Conservation (phyloP, 805 yeast species). For the Nematodospora valgi region DNA sequence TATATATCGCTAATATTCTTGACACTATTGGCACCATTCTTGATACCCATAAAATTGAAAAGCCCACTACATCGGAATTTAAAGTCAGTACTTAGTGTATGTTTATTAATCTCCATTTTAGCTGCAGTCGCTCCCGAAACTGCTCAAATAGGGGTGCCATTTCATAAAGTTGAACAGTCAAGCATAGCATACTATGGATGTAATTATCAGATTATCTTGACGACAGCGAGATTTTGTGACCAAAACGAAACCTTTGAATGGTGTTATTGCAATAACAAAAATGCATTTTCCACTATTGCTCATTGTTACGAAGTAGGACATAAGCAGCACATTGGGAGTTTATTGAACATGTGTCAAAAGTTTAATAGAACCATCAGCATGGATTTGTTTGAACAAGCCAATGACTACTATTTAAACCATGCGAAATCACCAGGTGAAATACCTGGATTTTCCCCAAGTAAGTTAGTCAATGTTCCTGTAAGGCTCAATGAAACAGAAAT, state of each 20-base stretch:
- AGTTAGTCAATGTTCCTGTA: constrained; percentile 17
- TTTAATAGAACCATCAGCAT: constrained; percentile 19
- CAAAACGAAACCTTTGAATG: constrained; percentile 6
- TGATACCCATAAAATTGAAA: constrained; percentile 8
- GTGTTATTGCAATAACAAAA: constrained; percentile 26
- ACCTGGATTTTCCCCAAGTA: constrained; percentile 6
- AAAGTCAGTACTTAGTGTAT: constrained; percentile 8
- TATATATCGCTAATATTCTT: constrained; percentile 14
- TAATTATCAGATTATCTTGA: constrained; percentile 18
- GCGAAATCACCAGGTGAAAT: constrained; percentile 14
- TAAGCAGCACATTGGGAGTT: constrained; percentile 19
- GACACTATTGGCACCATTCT: constrained; percentile 15
- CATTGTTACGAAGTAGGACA: constrained; percentile 29
- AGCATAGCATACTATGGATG: constrained; percentile 32
- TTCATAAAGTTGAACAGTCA: constrained; percentile 24
- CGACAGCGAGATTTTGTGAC: constrained; percentile 20
- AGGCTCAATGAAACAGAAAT: constrained; percentile 21
- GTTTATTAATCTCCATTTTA: constrained; percentile 12
- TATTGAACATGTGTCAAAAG: constrained; percentile 22
- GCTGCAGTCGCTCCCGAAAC: constrained; percentile 21
- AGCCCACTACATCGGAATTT: constrained; percentile 1
- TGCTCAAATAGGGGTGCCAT: constrained; percentile 28
- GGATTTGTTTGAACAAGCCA: constrained; percentile 20
- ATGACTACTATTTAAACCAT: constrained; percentile 13
- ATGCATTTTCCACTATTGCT: constrained; percentile 36